Percentiles rank a stretch among this genome's conserved stretches.
Evolutionary conservation across 495 filamentous ascomycete genomes (phyloP).

Genomic region (Hypoxylon fuscum): DNA sequence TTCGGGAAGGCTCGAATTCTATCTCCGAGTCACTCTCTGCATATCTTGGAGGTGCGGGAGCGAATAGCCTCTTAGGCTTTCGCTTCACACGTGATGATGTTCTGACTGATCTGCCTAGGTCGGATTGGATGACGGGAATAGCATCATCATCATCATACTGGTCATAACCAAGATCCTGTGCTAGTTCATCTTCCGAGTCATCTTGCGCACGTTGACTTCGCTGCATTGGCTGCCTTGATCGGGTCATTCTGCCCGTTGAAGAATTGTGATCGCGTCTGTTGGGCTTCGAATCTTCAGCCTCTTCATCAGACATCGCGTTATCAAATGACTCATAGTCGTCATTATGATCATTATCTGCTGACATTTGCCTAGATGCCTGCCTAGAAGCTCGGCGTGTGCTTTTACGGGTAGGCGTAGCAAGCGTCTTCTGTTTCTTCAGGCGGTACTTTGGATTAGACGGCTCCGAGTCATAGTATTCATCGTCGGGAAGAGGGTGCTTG

Average conservation of each 20-base stretch:
- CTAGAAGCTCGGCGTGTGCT: conserved; percentile 40
- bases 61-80: conserved; percentile 11
- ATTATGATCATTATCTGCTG: conserved; percentile 17
- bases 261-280: neutral
- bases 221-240: conserved; percentile 16
- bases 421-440: conserved; percentile 6
- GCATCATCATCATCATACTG: conserved; percentile 35
- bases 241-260: conserved; percentile 22
- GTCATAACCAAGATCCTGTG: conserved; percentile 36
- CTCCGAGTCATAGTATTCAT: conserved; percentile 45
- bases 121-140: conserved; percentile 52
- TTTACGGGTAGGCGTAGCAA: conserved; percentile 23
- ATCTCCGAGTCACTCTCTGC: conserved; percentile 50
- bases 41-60: neutral
- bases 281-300: neutral
- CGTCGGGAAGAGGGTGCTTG: conserved; percentile 35
- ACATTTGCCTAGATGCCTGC: conserved; percentile 30
- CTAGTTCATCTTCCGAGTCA: conserved; percentile 57
- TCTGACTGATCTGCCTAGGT: conserved; percentile 40
- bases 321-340: conserved; percentile 1
- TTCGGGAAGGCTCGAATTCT: conserved; percentile 57
- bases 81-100: conserved; percentile 24
- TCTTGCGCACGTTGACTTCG: conserved; percentile 29
- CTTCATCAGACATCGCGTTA: neutral
- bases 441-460: conserved; percentile 27